These are phyloP conservation scores for Pichia inconspicua DNA, from an alignment of 1,139 yeast genomes.

Conservation along the genomic window DNA sequence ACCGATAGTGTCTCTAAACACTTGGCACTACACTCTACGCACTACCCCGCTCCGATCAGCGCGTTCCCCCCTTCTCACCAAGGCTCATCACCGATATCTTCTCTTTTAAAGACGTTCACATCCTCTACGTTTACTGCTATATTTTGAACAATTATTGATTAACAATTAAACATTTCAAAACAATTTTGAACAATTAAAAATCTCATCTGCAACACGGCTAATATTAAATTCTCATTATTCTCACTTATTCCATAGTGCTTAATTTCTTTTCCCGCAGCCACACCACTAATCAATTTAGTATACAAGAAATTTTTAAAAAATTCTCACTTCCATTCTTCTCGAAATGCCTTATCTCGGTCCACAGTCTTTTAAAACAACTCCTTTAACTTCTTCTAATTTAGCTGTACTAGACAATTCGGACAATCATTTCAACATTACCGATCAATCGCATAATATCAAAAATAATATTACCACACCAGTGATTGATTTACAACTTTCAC, in stretches of 20 bases:
- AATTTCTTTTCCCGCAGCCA: background rate
- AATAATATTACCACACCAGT: background rate
- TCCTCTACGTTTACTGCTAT: no score
- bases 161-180: no score
- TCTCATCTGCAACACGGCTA: background rate
- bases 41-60: no score
- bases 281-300: background rate
- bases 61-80: no score
- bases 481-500: background rate
- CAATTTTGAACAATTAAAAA: no score
- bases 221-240: background rate
- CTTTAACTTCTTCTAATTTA: conserved; percentile 23
- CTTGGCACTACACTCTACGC: no score
- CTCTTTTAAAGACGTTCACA: no score
- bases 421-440: background rate
- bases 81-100: no score
- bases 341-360: conserved; percentile 29
- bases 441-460: background rate
- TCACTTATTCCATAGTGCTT: background rate
- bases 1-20: no score
- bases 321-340: background rate
- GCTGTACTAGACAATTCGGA: conserved; percentile 5
- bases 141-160: no score
- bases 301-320: no score
- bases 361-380: conserved; percentile 27